Conservation (phyloP, 1,139 yeast genomes). For the Eremothecium gossypii region DNA sequence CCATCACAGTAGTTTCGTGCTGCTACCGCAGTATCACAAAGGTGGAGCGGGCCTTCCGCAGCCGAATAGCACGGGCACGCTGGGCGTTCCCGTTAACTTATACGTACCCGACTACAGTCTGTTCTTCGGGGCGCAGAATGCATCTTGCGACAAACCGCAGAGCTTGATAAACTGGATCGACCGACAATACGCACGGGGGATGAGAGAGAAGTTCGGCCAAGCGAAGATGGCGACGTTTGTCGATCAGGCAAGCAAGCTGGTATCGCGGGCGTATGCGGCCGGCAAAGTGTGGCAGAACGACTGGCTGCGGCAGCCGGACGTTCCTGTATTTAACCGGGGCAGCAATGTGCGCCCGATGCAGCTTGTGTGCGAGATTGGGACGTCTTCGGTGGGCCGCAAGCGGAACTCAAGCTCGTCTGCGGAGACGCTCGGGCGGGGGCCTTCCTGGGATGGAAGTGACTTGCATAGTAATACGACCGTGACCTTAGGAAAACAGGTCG, state of each 20-base stretch:
- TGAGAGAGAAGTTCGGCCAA: conserved; percentile 16
- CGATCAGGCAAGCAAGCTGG: conserved; percentile 38
- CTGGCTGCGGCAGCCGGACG: conserved; percentile 43
- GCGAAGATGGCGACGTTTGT: conserved; percentile 29
- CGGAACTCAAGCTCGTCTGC: not conserved
- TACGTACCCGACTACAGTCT: conserved; percentile 1
- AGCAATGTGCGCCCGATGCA: conserved; percentile 8
- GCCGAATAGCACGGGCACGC: not conserved
- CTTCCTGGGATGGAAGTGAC: not conserved
- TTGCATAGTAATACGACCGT: not conserved
- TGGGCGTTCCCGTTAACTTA: not conserved
- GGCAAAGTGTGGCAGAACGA: conserved; percentile 44
- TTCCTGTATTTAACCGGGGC: conserved; percentile 4
- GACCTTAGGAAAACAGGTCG: not conserved
- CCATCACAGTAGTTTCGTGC: conserved; percentile 2
- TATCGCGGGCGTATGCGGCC: conserved; percentile 42
- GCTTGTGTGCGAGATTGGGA: conserved; percentile 14
- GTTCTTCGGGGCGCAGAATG: not conserved
- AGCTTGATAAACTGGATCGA: conserved; percentile 3
- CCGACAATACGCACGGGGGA: conserved; percentile 4
- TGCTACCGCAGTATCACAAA: not conserved
- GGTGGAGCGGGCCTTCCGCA: not conserved
- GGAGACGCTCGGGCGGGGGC: not conserved
- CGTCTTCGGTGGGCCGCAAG: not conserved
- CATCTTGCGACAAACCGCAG: not conserved